Percentiles rank a stretch among this genome's conserved stretches.
Evolutionary conservation across 2,329 filamentous ascomycete genomes (phyloP).

Genomic region (Fusarium sarcochroum): DNA sequence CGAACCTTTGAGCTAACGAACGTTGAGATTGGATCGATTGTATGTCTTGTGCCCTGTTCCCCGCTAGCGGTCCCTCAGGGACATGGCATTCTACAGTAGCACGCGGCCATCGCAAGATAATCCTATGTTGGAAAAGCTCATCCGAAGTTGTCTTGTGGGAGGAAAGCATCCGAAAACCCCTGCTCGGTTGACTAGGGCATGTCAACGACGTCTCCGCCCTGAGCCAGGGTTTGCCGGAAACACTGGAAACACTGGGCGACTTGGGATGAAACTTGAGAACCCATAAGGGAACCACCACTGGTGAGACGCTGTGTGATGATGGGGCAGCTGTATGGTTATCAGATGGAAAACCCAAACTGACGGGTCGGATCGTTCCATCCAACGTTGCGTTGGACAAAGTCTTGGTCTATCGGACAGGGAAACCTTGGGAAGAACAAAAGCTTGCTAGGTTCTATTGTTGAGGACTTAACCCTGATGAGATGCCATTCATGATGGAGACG

Average conservation of each 20-base stretch:
- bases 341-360: conserved; percentile 17
- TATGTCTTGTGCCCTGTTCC: conserved; percentile 18
- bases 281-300: conserved; percentile 1
- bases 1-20: conserved; percentile 22
- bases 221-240: conserved; percentile 19
- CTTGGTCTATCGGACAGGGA: conserved; percentile 1
- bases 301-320: conserved; percentile 12
- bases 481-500: neutral
- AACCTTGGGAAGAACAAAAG: neutral
- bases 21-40: conserved; percentile 38
- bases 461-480: neutral
- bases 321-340: conserved; percentile 6
- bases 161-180: conserved; percentile 36
- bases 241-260: conserved; percentile 31
- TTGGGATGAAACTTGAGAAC: conserved; percentile 40
- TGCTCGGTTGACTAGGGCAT: conserved; percentile 17
- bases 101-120: conserved; percentile 16
- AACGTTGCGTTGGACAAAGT: conserved; percentile 13
- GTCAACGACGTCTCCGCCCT: neutral
- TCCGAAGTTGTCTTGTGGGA: conserved; percentile 27
- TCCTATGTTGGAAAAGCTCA: conserved; percentile 35
- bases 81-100: conserved; percentile 11
- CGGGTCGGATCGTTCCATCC: conserved; percentile 21
- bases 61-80: conserved; percentile 16
- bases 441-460: neutral